These are phyloP conservation scores for Globisporangium paddicum DNA, from an alignment of 352 stramenopile species.

Conservation along the genomic window DNA sequence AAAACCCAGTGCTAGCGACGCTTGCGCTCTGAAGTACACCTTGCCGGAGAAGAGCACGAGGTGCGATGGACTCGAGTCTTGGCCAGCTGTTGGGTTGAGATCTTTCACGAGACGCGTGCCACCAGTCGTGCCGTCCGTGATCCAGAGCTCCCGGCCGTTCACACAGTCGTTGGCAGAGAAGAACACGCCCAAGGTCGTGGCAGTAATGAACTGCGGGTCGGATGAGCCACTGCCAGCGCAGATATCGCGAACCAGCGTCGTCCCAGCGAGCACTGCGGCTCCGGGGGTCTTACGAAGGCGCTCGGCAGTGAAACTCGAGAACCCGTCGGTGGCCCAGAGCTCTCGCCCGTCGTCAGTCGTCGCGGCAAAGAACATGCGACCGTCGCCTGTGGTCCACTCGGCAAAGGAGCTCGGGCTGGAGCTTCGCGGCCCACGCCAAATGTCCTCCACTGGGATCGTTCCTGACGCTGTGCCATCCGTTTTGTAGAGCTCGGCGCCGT, in stretches of 20 bases:
- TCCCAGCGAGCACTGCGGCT: slow-evolving; percentile 15
- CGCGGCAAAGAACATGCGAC: slow-evolving; percentile 50
- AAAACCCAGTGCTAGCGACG: slow-evolving; percentile 14
- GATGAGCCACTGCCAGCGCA: slow-evolving; percentile 32
- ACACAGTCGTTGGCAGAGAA: slow-evolving; percentile 67
- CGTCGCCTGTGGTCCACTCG: slow-evolving; percentile 30
- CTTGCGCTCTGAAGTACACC: slow-evolving; percentile 36
- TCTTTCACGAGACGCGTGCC: slow-evolving; percentile 52
- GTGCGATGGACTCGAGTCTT: slow-evolving; percentile 35
- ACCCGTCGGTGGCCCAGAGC: slow-evolving; percentile 62
- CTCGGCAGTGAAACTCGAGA: slow-evolving; percentile 24
- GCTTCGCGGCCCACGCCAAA: slow-evolving; percentile 38
- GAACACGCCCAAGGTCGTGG: slow-evolving; percentile 34
- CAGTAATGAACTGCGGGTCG: slow-evolving; percentile 42
- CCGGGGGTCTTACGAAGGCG: slow-evolving; percentile 6
- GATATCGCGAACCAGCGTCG: slow-evolving; percentile 52
- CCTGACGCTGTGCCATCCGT: slow-evolving; percentile 43
- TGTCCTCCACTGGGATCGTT: slow-evolving; percentile 48
- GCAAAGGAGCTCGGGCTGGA: slow-evolving; percentile 41
- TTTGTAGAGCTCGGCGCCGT: slow-evolving; percentile 56
- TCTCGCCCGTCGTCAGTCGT: slow-evolving; percentile 44
- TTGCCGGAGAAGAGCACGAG: slow-evolving; percentile 31
- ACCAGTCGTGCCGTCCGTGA: slow-evolving; percentile 30
- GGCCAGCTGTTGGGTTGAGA: slow-evolving; percentile 22
- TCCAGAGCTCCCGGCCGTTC: slow-evolving; percentile 67